phyloP scores from a whole-genome alignment of 768 basidiomycete genomes.

The Candolleomyces eurysporus region DNA sequence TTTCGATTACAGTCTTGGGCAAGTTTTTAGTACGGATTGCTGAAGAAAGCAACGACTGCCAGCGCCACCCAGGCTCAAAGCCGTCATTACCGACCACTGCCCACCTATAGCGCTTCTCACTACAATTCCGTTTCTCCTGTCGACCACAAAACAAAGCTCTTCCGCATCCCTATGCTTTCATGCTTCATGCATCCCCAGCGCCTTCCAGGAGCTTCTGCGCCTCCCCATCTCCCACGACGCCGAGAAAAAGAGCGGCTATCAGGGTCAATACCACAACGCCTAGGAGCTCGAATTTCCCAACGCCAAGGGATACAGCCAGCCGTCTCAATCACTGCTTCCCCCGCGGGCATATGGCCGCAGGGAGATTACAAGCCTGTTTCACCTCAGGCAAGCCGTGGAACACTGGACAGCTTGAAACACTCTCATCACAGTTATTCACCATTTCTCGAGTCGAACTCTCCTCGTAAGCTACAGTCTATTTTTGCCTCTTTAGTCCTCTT shows the following conservation, averaged over 20 bases:
- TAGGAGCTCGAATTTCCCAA: not conserved
- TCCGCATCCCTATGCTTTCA: not conserved
- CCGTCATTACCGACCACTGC: slow-evolving; percentile 25
- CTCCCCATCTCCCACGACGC: not conserved
- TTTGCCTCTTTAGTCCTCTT: slow-evolving; percentile 44
- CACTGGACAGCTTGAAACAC: slow-evolving; percentile 4
- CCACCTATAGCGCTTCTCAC: slow-evolving; percentile 4
- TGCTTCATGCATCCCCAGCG: not conserved
- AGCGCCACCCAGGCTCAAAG: slow-evolving; percentile 15
- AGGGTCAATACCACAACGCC: slow-evolving; percentile 2
- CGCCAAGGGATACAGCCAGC: not conserved
- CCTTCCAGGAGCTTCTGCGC: slow-evolving; percentile 20
- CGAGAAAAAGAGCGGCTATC: slow-evolving; percentile 6
- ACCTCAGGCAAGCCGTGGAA: slow-evolving; percentile 3
- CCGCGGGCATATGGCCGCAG: too few species aligned
- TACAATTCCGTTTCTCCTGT: slow-evolving; percentile 4
- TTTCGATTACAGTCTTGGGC: slow-evolving; percentile 12
- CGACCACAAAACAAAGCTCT: slow-evolving; percentile 6
- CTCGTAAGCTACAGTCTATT: not conserved
- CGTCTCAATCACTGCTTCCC: slow-evolving; percentile 41
- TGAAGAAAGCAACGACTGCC: slow-evolving; percentile 23
- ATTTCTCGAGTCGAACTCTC: not conserved
- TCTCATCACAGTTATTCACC: not conserved
- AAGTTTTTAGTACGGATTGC: slow-evolving; percentile 15
- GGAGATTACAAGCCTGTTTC: not conserved